Percentiles rank a stretch among this genome's conserved stretches.
Conservation (phyloP, 129 eudicot species). For the Logfia minima region DNA sequence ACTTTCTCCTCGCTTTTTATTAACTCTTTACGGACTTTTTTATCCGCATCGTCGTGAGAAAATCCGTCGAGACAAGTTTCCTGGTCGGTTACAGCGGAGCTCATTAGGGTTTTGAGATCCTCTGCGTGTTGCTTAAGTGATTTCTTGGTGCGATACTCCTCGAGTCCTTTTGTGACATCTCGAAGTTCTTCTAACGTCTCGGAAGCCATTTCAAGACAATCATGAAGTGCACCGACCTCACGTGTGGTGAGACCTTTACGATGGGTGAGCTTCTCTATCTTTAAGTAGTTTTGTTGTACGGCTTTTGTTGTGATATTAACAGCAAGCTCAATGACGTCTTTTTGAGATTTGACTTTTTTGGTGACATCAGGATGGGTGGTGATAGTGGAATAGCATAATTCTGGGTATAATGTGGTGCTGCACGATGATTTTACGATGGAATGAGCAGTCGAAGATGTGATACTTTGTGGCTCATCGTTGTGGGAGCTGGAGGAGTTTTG, state of each 20-base stretch:
- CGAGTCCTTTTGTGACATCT: slow-evolving; percentile 45
- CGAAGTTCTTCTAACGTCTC: slow-evolving; percentile 72
- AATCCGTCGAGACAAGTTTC: slow-evolving; percentile 86
- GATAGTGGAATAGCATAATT: slow-evolving; percentile 64
- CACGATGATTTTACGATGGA: slow-evolving; percentile 63
- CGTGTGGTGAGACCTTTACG: slow-evolving; percentile 47
- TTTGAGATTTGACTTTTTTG: slow-evolving; percentile 43
- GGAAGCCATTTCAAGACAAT: slow-evolving; percentile 62
- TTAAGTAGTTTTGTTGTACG: slow-evolving; percentile 46
- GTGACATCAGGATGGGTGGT: slow-evolving; percentile 39
- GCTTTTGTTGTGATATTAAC: slow-evolving; percentile 48
- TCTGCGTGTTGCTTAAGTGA: slow-evolving; percentile 51
- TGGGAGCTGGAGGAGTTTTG: background rate
- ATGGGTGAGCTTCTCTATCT: slow-evolving; percentile 41
- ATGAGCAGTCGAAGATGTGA: slow-evolving; percentile 43
- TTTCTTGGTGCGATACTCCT: slow-evolving; percentile 43
- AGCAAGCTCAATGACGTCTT: slow-evolving; percentile 66
- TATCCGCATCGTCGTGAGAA: slow-evolving; percentile 63
- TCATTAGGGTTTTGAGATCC: slow-evolving; percentile 72
- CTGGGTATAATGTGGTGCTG: slow-evolving; percentile 66
- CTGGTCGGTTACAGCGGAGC: slow-evolving; percentile 81
- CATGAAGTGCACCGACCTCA: slow-evolving; percentile 67
- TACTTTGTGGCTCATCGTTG: slow-evolving; percentile 1
- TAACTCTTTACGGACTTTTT: slow-evolving; percentile 46
- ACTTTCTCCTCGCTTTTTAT: slow-evolving; percentile 40